These are phyloP conservation scores for Arthrobotrys iridis DNA, from an alignment of 2,329 filamentous ascomycete species.

Conservation along the genomic window DNA sequence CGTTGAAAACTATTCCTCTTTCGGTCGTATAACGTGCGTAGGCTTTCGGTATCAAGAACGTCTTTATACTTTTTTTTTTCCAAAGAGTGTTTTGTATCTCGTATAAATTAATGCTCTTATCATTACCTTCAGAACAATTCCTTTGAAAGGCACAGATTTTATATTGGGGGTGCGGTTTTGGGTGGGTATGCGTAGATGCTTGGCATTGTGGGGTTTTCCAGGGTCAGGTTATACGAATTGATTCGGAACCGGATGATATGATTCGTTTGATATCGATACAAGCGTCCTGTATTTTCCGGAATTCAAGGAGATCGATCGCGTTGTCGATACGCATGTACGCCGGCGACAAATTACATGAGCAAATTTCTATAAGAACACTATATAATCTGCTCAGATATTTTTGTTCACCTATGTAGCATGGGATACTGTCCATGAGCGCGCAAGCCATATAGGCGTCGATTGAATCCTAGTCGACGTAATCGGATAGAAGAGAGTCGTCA, in stretches of 20 bases:
- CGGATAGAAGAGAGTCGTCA: too few relatives aligned
- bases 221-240: constrained; percentile 43
- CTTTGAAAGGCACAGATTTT: neutral
- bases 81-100: too few relatives aligned
- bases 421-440: too few relatives aligned
- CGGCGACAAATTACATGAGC: too few relatives aligned
- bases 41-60: neutral
- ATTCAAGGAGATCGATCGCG: constrained; percentile 11
- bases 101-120: too few relatives aligned
- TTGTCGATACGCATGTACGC: neutral
- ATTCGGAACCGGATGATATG: constrained; percentile 19
- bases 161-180: neutral
- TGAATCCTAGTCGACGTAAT: too few relatives aligned
- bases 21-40: constrained; percentile 28
- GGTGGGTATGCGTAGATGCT: neutral
- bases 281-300: too few relatives aligned
- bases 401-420: too few relatives aligned
- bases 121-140: neutral
- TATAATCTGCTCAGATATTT: too few relatives aligned
- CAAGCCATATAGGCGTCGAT: too few relatives aligned
- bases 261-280: neutral
- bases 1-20: constrained; percentile 21
- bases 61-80: too few relatives aligned
- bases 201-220: constrained; percentile 52
- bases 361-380: too few relatives aligned